phyloP scores from a whole-genome alignment of 768 basidiomycete species.

The Rhodotorula diobovata region DNA sequence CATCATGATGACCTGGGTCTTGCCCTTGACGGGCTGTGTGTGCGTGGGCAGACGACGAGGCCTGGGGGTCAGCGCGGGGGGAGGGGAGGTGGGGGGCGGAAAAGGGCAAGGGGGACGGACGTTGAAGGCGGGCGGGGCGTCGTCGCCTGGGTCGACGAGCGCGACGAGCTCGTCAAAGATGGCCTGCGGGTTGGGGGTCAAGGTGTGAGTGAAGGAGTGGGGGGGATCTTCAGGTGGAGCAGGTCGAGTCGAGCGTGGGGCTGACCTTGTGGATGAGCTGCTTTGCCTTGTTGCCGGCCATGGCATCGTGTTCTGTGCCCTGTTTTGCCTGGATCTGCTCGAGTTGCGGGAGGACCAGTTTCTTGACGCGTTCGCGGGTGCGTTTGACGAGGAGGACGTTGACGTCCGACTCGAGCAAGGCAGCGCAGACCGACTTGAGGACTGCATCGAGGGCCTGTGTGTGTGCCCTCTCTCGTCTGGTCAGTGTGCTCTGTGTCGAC shows the following conservation, averaged over 20 bases:
- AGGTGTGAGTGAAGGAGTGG: background rate
- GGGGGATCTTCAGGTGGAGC: background rate
- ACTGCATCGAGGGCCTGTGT: constrained; percentile 82
- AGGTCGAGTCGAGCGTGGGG: background rate
- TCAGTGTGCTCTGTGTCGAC: background rate
- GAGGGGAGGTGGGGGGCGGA: constrained; percentile 44
- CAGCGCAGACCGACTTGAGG: constrained; percentile 90
- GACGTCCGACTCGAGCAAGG: constrained; percentile 91
- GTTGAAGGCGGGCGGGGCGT: constrained; percentile 53
- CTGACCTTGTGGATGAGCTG: constrained; percentile 84
- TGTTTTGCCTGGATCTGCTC: constrained; percentile 52
- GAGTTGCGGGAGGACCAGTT: constrained; percentile 75
- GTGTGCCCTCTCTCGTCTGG: background rate
- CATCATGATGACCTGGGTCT: constrained; percentile 84
- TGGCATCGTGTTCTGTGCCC: constrained; percentile 53
- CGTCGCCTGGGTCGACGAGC: constrained; percentile 89
- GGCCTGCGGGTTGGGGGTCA: constrained; percentile 55
- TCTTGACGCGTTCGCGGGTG: constrained; percentile 80
- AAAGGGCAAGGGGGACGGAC: constrained; percentile 8
- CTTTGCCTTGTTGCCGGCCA: constrained; percentile 66
- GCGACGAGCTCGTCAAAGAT: constrained; percentile 95
- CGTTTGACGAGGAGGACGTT: constrained; percentile 93
- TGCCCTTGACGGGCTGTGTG: constrained; percentile 84
- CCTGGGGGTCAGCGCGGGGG: background rate
- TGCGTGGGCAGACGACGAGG: background rate